Conservation (phyloP, 2,329 filamentous ascomycete genomes). For the Chaetomiaceae sp. region DNA sequence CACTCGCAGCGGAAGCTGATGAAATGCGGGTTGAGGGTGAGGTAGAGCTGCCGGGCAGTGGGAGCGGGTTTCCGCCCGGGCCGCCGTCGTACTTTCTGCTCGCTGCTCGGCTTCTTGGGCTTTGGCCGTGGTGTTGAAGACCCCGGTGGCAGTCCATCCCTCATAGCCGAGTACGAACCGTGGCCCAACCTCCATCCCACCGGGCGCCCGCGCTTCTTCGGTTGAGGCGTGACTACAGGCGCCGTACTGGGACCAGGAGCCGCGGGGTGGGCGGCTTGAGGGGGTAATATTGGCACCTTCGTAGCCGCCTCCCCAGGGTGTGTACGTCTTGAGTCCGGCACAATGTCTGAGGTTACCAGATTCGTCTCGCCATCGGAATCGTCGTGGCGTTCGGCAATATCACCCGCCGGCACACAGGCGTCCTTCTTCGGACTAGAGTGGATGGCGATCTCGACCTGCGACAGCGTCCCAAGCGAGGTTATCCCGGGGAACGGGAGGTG, state of each 20-base stretch:
- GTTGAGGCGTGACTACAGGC: conserved; percentile 12
- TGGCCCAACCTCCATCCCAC: conserved; percentile 39
- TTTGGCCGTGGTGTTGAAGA: conserved; percentile 10
- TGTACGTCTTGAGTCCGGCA: background rate
- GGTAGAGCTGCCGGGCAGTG: conserved; percentile 38
- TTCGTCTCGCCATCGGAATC: background rate
- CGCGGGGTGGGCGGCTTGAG: conserved; percentile 1
- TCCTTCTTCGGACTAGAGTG: conserved; percentile 12
- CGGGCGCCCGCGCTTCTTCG: conserved; percentile 39
- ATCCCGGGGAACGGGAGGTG: conserved; percentile 5
- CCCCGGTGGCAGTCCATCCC: conserved; percentile 3
- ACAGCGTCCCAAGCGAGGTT: background rate
- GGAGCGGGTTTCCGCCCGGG: conserved; percentile 35
- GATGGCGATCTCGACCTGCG: conserved; percentile 11
- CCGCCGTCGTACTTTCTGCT: conserved; percentile 36
- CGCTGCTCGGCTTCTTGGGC: conserved; percentile 14
- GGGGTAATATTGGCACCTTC: background rate
- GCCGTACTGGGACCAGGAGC: conserved; percentile 3
- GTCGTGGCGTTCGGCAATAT: background rate
- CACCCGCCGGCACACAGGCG: conserved; percentile 1
- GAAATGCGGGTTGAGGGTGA: conserved; percentile 38
- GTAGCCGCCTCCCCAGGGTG: background rate
- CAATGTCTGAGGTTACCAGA: conserved; percentile 18
- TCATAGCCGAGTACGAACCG: conserved; percentile 25
- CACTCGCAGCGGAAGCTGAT: conserved; percentile 55